Evolutionary conservation across 768 basidiomycete genomes (phyloP).

Genomic region (Kwoniella mangroviensis): DNA sequence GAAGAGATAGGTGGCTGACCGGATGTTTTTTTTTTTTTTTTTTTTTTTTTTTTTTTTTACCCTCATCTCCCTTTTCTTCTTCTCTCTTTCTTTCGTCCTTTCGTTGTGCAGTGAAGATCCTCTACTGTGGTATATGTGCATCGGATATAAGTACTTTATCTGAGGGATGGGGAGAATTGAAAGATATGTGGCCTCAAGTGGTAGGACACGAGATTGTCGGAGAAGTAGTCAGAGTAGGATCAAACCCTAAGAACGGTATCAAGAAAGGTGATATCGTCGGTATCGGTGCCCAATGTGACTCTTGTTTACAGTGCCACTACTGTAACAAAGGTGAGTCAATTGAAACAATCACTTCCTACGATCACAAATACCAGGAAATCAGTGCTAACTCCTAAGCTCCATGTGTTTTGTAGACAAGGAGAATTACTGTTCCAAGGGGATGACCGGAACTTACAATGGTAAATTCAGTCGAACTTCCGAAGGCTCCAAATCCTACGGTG

Average conservation of each 20-base stretch:
- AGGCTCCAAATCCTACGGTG: constrained; percentile 48
- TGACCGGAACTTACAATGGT: constrained; percentile 44
- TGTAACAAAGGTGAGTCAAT: constrained; percentile 60
- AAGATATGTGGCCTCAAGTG: constrained; percentile 43
- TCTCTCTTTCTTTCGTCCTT: neutral
- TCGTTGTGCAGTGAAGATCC: constrained; percentile 40
- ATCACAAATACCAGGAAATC: neutral
- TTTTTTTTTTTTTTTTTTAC: too few relatives aligned
- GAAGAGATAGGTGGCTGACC: too few relatives aligned
- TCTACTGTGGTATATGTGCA: constrained; percentile 60
- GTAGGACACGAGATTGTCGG: constrained; percentile 64
- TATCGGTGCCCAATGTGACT: constrained; percentile 63
- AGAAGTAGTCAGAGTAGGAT: constrained; percentile 60
- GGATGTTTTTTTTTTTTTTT: too few relatives aligned
- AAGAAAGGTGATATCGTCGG: constrained; percentile 68
- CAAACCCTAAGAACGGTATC: constrained; percentile 62
- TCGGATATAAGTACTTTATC: constrained; percentile 63
- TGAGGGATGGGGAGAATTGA: constrained; percentile 58
- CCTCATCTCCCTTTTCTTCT: neutral
- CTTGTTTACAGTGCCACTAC: constrained; percentile 62
- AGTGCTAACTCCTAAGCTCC: neutral
- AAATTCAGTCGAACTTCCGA: constrained; percentile 42
- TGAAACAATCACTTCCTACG: too few relatives aligned
- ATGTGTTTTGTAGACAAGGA: constrained; percentile 22
- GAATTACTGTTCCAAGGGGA: constrained; percentile 37